Evolutionary conservation across 2,329 filamentous ascomycete genomes (phyloP).

Genomic region (Calonectria hongkongensis): DNA sequence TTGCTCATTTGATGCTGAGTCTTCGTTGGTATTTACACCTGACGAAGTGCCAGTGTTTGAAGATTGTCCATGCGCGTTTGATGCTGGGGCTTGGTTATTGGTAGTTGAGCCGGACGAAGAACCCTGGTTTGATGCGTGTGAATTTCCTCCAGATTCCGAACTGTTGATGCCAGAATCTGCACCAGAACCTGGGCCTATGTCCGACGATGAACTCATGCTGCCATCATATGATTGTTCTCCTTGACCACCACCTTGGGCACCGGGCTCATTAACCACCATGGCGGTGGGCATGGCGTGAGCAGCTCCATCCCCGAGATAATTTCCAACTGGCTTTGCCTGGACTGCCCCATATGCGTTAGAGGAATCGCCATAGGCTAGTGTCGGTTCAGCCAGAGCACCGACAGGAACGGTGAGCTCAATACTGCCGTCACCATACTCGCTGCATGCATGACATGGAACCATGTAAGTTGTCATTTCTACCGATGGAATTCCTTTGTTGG

Average conservation of each 20-base stretch:
- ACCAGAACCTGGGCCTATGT: neutral
- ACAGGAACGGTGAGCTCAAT: neutral
- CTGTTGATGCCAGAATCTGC: neutral
- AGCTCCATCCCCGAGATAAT: neutral
- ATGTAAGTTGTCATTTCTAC: neutral
- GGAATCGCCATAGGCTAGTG: neutral
- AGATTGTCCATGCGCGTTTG: neutral
- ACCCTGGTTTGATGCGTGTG: neutral
- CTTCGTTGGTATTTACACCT: neutral
- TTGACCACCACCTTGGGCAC: neutral
- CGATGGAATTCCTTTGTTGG: neutral
- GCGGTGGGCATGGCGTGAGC: neutral
- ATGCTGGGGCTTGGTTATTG: neutral
- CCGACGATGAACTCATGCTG: no score
- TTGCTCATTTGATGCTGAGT: neutral
- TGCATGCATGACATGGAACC: neutral
- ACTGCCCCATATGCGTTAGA: neutral
- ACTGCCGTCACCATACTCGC: neutral
- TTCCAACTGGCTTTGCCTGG: neutral
- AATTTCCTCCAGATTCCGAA: neutral
- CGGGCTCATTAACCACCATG: neutral
- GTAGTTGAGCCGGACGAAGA: neutral
- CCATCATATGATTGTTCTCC: neutral
- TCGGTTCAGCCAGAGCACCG: conserved; percentile 1
- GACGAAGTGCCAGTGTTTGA: neutral